Percentiles rank a stretch among this genome's conserved stretches.
These are phyloP conservation scores for Hypoxylon crocopeplum DNA, from an alignment of 495 filamentous ascomycete genomes.

Conservation along the genomic window DNA sequence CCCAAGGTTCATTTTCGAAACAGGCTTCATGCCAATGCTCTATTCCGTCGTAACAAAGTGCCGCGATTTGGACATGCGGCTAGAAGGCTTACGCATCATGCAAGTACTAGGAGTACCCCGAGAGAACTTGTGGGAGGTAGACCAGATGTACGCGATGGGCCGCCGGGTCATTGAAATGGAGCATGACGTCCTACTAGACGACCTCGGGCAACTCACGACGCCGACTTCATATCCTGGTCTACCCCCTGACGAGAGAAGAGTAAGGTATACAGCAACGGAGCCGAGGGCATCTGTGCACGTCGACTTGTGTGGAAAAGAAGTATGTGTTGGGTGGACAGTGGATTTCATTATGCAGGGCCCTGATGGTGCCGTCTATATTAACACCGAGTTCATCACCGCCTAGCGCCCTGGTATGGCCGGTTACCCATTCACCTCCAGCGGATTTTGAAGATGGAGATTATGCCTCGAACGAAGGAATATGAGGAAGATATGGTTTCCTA, in stretches of 20 bases:
- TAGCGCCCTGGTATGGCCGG: too few species aligned
- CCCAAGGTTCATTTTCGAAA: constrained; percentile 52
- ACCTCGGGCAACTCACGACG: constrained; percentile 2
- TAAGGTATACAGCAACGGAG: constrained; percentile 16
- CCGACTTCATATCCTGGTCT: constrained; percentile 1
- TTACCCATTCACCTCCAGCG: too few species aligned
- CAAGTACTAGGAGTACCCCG: constrained; percentile 16
- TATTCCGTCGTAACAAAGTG: constrained; percentile 56
- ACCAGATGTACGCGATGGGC: constrained; percentile 34
- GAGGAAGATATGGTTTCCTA: too few species aligned
- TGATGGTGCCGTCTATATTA: background rate
- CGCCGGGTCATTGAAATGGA: constrained; percentile 44
- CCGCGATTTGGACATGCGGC: constrained; percentile 45
- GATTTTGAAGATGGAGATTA: too few species aligned
- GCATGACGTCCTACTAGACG: constrained; percentile 33
- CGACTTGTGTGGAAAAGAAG: constrained; percentile 11
- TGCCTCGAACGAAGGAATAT: too few species aligned
- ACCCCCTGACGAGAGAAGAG: constrained; percentile 24
- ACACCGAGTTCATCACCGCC: constrained; percentile 9
- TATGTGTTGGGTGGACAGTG: constrained; percentile 10
- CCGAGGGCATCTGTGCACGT: constrained; percentile 7
- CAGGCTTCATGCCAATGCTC: constrained; percentile 51
- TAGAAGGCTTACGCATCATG: constrained; percentile 43
- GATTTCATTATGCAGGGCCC: constrained; percentile 21
- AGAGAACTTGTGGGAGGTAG: constrained; percentile 44